A percentile compares a stretch with the other conserved stretches of the same genome.
Evolutionary conservation across 2,329 filamentous ascomycete genomes (phyloP).

Genomic region (Phoma sp.): DNA sequence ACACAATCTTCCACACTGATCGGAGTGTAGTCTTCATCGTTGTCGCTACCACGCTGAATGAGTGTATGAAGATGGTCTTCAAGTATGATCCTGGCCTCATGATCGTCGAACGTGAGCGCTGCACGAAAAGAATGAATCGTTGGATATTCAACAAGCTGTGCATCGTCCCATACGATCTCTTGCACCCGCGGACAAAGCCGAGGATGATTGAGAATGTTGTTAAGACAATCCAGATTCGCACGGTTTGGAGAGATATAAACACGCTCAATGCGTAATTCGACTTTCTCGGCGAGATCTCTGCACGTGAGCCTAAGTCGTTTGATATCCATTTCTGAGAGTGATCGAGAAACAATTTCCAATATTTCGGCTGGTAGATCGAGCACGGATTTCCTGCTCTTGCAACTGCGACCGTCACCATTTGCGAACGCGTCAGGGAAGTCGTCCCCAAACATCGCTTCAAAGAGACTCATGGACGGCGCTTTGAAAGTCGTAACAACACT

Average conservation of each 20-base stretch:
- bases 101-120: neutral
- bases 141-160: slow-evolving; percentile 31
- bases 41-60: neutral
- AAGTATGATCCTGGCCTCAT: neutral
- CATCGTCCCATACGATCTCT: slow-evolving; percentile 53
- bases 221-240: slow-evolving; percentile 48
- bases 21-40: slow-evolving; percentile 5
- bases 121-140: slow-evolving; percentile 18
- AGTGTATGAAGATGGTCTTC: slow-evolving; percentile 5
- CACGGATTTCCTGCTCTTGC: slow-evolving; percentile 26
- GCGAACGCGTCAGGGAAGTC: slow-evolving; percentile 34
- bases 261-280: slow-evolving; percentile 40
- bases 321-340: slow-evolving; percentile 27
- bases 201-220: slow-evolving; percentile 47
- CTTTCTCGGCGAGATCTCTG: slow-evolving; percentile 22
- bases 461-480: slow-evolving; percentile 32
- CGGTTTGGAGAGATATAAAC: slow-evolving; percentile 53
- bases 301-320: slow-evolving; percentile 29
- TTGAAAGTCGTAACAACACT: slow-evolving; percentile 25
- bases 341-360: slow-evolving; percentile 21
- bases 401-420: slow-evolving; percentile 5
- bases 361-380: slow-evolving; percentile 30
- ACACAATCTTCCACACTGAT: slow-evolving; percentile 1
- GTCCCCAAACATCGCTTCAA: slow-evolving; percentile 33
- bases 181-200: slow-evolving; percentile 37